These are phyloP conservation scores for Jatropha multifida DNA, from an alignment of 441 rosid species.

Conservation along the genomic window DNA sequence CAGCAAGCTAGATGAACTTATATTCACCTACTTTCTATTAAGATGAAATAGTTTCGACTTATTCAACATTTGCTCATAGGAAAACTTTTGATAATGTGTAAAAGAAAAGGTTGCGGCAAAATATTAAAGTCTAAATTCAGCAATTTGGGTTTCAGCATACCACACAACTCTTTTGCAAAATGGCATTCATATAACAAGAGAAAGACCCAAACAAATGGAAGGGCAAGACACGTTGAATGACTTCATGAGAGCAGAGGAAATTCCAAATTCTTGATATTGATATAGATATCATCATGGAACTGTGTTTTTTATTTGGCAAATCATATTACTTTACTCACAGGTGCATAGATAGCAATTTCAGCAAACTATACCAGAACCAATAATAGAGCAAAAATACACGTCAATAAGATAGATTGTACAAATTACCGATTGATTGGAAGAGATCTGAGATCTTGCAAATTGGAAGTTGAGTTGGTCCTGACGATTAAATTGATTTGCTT, in stretches of 20 bases:
- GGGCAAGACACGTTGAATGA: neutral
- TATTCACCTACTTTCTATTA: neutral
- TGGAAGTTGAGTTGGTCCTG: slow-evolving; percentile 60
- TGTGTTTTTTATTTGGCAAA: neutral
- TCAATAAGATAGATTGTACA: neutral
- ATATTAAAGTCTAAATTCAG: too few species aligned
- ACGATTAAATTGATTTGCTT: slow-evolving; percentile 51
- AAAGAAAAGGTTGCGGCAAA: neutral
- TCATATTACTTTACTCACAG: neutral
- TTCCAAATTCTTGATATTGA: neutral
- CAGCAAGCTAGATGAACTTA: neutral
- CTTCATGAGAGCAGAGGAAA: neutral
- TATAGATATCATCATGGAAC: neutral
- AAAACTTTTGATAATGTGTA: neutral
- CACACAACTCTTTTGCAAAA: neutral
- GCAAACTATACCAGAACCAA: neutral
- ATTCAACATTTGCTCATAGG: neutral
- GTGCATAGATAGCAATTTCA: neutral
- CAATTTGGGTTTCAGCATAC: neutral
- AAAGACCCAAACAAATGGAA: neutral
- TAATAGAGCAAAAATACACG: neutral
- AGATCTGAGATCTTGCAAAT: slow-evolving; percentile 39
- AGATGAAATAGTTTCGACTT: neutral
- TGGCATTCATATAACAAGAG: neutral
- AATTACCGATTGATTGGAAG: slow-evolving; percentile 60